Evolutionary conservation across 2,329 filamentous ascomycete species (phyloP).

Genomic region (Penicillium sp.): DNA sequence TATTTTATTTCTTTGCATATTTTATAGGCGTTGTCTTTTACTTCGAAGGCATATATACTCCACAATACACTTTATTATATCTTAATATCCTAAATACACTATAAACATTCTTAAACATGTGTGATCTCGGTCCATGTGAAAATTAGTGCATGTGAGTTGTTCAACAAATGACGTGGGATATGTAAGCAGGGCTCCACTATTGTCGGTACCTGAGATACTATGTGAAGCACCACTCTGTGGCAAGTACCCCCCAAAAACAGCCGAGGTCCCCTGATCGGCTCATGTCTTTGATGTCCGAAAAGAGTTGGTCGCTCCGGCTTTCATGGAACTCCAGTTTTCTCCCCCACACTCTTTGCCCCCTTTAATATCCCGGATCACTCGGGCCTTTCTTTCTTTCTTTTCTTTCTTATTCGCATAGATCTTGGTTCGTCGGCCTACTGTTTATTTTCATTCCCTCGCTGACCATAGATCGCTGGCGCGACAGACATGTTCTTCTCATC

Average conservation of each 20-base stretch:
- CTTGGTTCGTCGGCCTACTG: background rate
- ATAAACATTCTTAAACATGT: no score
- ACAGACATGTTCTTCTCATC: constrained; percentile 33
- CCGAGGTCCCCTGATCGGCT: constrained; percentile 14
- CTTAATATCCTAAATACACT: no score
- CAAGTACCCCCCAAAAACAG: constrained; percentile 11
- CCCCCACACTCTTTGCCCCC: constrained; percentile 10
- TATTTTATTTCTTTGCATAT: background rate
- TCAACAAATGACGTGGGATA: constrained; percentile 7
- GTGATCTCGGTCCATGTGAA: constrained; percentile 13
- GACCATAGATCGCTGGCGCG: background rate
- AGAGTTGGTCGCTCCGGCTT: constrained; percentile 16
- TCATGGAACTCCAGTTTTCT: constrained; percentile 10
- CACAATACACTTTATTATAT: background rate
- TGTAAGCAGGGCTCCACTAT: background rate
- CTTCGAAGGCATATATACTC: background rate
- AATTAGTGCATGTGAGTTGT: constrained; percentile 12
- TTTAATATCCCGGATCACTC: constrained; percentile 5
- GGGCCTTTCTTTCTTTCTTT: constrained; percentile 36
- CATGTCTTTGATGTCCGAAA: constrained; percentile 9
- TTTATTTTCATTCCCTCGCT: background rate
- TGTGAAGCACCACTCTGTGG: background rate
- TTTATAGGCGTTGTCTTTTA: background rate
- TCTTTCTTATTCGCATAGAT: background rate
- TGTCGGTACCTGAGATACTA: constrained; percentile 9